phyloP scores from a whole-genome alignment of 2,329 filamentous ascomycete genomes.

The Fusarium sp. region DNA sequence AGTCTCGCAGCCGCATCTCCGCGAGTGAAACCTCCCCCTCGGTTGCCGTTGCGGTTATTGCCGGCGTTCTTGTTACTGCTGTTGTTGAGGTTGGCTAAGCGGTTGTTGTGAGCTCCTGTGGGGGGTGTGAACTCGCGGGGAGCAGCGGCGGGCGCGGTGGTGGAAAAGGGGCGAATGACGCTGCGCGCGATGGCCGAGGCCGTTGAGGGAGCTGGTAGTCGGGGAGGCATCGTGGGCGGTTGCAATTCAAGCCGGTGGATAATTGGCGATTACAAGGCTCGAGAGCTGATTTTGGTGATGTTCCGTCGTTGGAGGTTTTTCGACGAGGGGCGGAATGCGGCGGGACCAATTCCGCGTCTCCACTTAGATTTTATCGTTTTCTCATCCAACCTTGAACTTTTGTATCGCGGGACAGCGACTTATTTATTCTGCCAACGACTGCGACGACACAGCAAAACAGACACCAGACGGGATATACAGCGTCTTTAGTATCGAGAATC shows the following conservation, averaged over 20 bases:
- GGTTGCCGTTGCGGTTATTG: neutral
- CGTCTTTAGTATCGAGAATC: neutral
- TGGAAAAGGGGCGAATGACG: slow-evolving; percentile 49
- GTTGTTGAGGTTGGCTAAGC: slow-evolving; percentile 44
- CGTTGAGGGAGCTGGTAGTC: slow-evolving; percentile 50
- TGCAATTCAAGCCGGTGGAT: slow-evolving; percentile 24
- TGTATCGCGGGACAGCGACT: slow-evolving; percentile 3
- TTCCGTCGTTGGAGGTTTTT: slow-evolving; percentile 46
- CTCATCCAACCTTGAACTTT: slow-evolving; percentile 32
- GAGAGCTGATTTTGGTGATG: slow-evolving; percentile 22
- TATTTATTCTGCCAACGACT: slow-evolving; percentile 9
- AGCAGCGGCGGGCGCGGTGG: slow-evolving; percentile 46
- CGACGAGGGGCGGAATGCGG: slow-evolving; percentile 39
- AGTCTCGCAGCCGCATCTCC: slow-evolving; percentile 49
- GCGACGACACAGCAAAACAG: neutral
- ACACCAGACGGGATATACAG: neutral
- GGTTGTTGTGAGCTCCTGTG: slow-evolving; percentile 28
- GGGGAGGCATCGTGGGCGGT: slow-evolving; percentile 56
- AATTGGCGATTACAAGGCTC: slow-evolving; percentile 13
- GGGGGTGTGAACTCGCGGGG: slow-evolving; percentile 38
- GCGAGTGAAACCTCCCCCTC: slow-evolving; percentile 12
- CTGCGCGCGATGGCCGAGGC: slow-evolving; percentile 36
- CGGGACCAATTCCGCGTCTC: slow-evolving; percentile 47
- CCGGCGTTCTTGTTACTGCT: slow-evolving; percentile 12
- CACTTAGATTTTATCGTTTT: slow-evolving; percentile 46